Evolutionary conservation across 345 rosid genomes (phyloP), one percentile per base, ranked within the genome.

Genomic region (Corymbia maculata): DNA sequence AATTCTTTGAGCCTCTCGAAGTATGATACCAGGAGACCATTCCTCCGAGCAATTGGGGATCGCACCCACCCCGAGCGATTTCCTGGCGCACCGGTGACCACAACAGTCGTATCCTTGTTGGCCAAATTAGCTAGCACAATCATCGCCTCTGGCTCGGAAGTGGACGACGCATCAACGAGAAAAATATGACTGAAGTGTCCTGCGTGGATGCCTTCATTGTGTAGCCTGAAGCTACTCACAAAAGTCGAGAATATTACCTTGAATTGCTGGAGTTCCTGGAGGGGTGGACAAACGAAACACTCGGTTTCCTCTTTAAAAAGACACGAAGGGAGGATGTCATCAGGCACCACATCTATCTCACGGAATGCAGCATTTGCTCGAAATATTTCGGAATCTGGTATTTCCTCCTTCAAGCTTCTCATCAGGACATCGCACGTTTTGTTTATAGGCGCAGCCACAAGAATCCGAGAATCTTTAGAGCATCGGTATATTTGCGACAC

Each of bases 21-120:
- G 87, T 89, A 92, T 1, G 93, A 92, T 64, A 4, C 82, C 87
- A 3, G 52, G 88, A 92, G 70, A 45, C 94, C 93, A 4, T 88
- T 52, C 70, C 50, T 26, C 86, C 89, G 50, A 36, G 92, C 93
- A 84, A 93, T 87, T 52, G 90, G 47, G 42, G 93, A 87, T 0
- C 94, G 93, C 11, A 93, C 89, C 88, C 88, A 86, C 44, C 87
- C 64, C 15, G 64, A 30, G 61, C 36, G 52, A 9, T 82, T 6
- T 44, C 79, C 87, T 16, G 24, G 94, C 1, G 19, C 42, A 4
- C 75, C 75, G 2, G 75, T 66, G 2, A 66, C 19, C 1, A 66
- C 4, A 7, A 66, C 75, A 0, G 75, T n/a, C 3, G 75, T 66
- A 66, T 66, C 75, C 19, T 66, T 4, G 8, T 66, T 66, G 42